These are phyloP conservation scores for Penicillium silybi DNA, from an alignment of 495 filamentous ascomycete genomes.

Conservation along the genomic window DNA sequence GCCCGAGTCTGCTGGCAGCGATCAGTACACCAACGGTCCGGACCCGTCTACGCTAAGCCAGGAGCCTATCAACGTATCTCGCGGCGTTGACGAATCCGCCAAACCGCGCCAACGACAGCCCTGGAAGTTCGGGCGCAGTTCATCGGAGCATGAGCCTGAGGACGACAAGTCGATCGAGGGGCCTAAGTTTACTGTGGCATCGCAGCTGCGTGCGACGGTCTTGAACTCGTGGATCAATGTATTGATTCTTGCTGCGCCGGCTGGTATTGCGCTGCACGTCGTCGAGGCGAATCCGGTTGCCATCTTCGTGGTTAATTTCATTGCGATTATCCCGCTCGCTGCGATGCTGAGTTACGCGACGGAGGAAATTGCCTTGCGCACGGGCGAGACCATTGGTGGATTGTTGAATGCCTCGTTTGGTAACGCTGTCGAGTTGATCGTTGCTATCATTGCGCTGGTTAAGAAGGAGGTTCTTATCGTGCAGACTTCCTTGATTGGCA, in stretches of 20 bases:
- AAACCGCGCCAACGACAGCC: slow-evolving; percentile 25
- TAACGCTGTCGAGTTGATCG: slow-evolving; percentile 90
- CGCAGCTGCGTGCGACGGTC: slow-evolving; percentile 67
- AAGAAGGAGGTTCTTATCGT: slow-evolving; percentile 78
- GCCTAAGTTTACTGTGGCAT: slow-evolving; percentile 60
- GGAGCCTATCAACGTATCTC: slow-evolving; percentile 37
- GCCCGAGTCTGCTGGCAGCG: slow-evolving; percentile 21
- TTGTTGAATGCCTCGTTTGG: slow-evolving; percentile 83
- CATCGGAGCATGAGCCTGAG: not conserved
- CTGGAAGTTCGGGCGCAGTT: slow-evolving; percentile 11
- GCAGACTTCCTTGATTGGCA: slow-evolving; percentile 86
- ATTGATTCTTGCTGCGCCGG: slow-evolving; percentile 71
- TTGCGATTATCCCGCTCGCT: slow-evolving; percentile 69
- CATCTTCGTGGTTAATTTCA: slow-evolving; percentile 84
- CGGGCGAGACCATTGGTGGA: slow-evolving; percentile 80
- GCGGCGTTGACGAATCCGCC: slow-evolving; percentile 6
- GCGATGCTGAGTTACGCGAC: slow-evolving; percentile 55
- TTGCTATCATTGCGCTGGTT: slow-evolving; percentile 76
- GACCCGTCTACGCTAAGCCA: slow-evolving; percentile 32
- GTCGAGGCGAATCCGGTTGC: slow-evolving; percentile 50
- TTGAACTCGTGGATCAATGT: slow-evolving; percentile 84
- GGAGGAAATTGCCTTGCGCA: slow-evolving; percentile 51
- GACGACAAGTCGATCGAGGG: slow-evolving; percentile 33
- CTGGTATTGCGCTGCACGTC: slow-evolving; percentile 68
- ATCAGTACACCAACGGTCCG: slow-evolving; percentile 10